Evolutionary conservation across 768 basidiomycete genomes (phyloP), one percentile per base, ranked within the genome.

Genomic region (Tephrocybe sp.): DNA sequence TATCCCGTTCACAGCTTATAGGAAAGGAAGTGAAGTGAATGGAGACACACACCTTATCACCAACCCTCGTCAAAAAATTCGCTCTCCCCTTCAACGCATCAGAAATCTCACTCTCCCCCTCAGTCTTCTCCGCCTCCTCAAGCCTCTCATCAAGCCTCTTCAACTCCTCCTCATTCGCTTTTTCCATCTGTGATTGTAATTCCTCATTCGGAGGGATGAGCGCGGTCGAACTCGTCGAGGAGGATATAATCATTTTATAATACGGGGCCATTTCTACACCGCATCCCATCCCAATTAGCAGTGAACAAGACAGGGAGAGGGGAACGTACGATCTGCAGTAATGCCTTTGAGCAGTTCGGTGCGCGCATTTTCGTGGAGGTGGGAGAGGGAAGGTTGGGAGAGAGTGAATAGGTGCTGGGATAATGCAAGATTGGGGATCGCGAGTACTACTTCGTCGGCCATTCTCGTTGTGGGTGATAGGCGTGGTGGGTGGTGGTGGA

Each of bases 71-170:
- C 7, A 94, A 64, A 69, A 93, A 93, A 55, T 83, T 86, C 16
- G 95, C 95, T 54, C 84, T 77, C 1, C 87, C 88, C 49, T 87
- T 82, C 33, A 97, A 74, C 1, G 85, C 86, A 58, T 98, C 95
- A 16, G 84, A 84, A 49, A 97, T 91, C 66, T 98, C 95, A 1
- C 86, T 86, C 66, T 97, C 94, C 50, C 94, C 95, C 61, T 94
- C 86, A 2, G 83, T 90, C 72, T 90, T 87, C 70, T 91, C 79
- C 0, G 95, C 94, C 57, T 95, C 93, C 45, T 78, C 82, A 30
- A 97, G 73, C 39, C 87, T 75, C 52, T 82, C 83, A 45, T 95
- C 89, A 10, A 98, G 69, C 58, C 77, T 79, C 43, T 80, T 75
- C 23, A 97, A 77, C 59, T 88, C 82, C 38, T 79, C 80, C 45